These are phyloP conservation scores for Penicillium sumatraense DNA, from an alignment of 2,329 filamentous ascomycete species.

Conservation along the genomic window DNA sequence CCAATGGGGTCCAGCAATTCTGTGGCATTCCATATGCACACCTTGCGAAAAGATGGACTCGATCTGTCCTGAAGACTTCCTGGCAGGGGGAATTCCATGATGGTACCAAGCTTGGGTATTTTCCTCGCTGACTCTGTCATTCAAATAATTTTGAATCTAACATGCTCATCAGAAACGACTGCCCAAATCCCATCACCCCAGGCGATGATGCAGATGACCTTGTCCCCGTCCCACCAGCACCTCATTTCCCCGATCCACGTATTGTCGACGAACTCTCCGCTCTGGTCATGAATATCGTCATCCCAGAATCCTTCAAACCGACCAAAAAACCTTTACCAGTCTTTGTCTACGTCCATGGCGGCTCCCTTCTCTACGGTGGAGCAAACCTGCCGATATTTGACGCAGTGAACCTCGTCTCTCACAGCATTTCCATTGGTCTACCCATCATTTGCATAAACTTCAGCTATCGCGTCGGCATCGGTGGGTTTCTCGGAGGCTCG, in stretches of 20 bases:
- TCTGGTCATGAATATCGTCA: conserved; percentile 32
- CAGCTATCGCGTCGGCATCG: conserved; percentile 33
- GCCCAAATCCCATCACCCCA: conserved; percentile 24
- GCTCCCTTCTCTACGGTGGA: conserved; percentile 32
- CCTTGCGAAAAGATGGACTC: conserved; percentile 29
- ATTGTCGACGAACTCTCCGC: conserved; percentile 25
- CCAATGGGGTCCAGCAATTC: conserved; percentile 30
- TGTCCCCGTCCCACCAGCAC: conserved; percentile 26
- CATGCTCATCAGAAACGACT: conserved; percentile 19
- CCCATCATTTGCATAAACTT: conserved; percentile 32
- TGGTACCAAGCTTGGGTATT: conserved; percentile 29
- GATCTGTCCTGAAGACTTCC: conserved; percentile 22
- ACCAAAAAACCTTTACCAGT: conserved; percentile 20
- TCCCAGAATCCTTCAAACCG: conserved; percentile 12
- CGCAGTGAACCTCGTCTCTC: conserved; percentile 29
- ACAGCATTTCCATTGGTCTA: conserved; percentile 24
- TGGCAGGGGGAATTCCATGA: conserved; percentile 25
- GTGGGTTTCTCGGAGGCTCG: conserved; percentile 28
- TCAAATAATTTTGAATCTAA: not conserved
- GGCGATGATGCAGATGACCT: conserved; percentile 27
- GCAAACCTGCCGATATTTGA: conserved; percentile 33
- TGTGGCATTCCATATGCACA: conserved; percentile 31
- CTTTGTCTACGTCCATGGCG: conserved; percentile 32
- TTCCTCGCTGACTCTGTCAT: not conserved
- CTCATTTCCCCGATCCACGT: conserved; percentile 18